Conservation (phyloP, 345 rosid species). For the Bruguiera gymnorhiza region DNA sequence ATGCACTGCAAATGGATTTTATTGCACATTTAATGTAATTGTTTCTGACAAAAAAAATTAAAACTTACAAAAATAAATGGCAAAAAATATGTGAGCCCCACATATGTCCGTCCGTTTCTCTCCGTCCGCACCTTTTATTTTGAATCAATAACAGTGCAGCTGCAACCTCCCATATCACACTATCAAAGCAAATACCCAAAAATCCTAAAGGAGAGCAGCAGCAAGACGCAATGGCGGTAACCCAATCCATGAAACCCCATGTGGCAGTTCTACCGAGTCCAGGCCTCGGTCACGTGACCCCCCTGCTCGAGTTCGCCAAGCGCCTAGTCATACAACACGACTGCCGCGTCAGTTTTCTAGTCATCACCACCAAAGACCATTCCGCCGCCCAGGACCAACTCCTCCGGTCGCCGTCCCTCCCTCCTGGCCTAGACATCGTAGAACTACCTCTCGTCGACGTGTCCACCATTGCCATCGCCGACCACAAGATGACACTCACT, state of each 20-base stretch:
- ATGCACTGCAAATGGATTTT: too few relatives aligned
- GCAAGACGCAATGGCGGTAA: neutral
- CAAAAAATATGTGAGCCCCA: too few relatives aligned
- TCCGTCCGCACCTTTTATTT: too few relatives aligned
- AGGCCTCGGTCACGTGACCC: slow-evolving; percentile 27
- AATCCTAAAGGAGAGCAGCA: too few relatives aligned
- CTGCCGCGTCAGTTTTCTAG: slow-evolving; percentile 20
- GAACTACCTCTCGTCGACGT: slow-evolving; percentile 20
- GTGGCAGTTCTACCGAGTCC: slow-evolving; percentile 21
- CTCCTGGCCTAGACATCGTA: slow-evolving; percentile 15
- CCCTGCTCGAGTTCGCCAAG: slow-evolving; percentile 23
- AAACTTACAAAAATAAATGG: too few relatives aligned
- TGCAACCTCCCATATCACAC: neutral
- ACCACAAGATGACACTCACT: neutral
- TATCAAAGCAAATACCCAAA: neutral
- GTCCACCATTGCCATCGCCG: neutral
- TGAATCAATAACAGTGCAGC: too few relatives aligned
- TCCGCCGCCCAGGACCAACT: slow-evolving; percentile 14
- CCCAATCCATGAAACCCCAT: slow-evolving; percentile 12
- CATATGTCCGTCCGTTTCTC: too few relatives aligned
- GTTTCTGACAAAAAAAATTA: too few relatives aligned
- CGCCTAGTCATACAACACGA: slow-evolving; percentile 17
- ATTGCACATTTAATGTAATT: too few relatives aligned
- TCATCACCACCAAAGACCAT: slow-evolving; percentile 20
- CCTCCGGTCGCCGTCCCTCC: slow-evolving; percentile 15